Percentiles rank a stretch among this genome's conserved stretches.
Evolutionary conservation across 371 early-diverging fungal species (phyloP).

Genomic region (Rhizomucor pusillus): DNA sequence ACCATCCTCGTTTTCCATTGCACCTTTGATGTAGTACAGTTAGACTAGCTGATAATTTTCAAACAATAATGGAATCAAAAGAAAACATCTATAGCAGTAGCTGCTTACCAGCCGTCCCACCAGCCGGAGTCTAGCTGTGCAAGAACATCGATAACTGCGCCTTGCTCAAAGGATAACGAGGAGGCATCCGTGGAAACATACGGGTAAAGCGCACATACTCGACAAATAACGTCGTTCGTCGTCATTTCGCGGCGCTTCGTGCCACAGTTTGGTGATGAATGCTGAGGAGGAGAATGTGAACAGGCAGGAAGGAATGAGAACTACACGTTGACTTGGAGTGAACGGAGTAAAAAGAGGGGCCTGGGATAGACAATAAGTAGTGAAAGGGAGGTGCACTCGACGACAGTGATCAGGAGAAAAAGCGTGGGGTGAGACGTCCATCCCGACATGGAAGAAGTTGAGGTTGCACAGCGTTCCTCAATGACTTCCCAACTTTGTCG

Average conservation of each 20-base stretch:
- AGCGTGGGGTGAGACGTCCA: too few species aligned
- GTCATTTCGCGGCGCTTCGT: slow-evolving; percentile 10
- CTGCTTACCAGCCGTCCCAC: slow-evolving; percentile 81
- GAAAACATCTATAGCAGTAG: neutral
- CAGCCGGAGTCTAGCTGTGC: slow-evolving; percentile 84
- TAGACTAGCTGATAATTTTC: neutral
- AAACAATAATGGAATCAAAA: neutral
- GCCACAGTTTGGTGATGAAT: neutral
- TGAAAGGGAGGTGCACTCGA: neutral
- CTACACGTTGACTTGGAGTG: slow-evolving; percentile 5
- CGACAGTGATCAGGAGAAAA: too few species aligned
- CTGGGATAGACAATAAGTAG: slow-evolving; percentile 6
- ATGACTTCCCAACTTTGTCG: too few species aligned
- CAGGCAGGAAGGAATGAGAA: too few species aligned
- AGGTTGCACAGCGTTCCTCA: too few species aligned
- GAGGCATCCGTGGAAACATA: slow-evolving; percentile 71
- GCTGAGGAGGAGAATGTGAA: too few species aligned
- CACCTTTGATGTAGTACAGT: slow-evolving; percentile 29
- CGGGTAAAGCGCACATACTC: slow-evolving; percentile 81
- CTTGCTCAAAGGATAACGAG: slow-evolving; percentile 73
- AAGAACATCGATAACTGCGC: slow-evolving; percentile 81
- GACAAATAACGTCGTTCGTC: slow-evolving; percentile 37
- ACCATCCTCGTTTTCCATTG: slow-evolving; percentile 79
- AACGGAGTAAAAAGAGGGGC: slow-evolving; percentile 14
- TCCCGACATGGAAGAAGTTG: too few species aligned